Conservation (phyloP, 2,329 filamentous ascomycete genomes). For the Septoria linicola region DNA sequence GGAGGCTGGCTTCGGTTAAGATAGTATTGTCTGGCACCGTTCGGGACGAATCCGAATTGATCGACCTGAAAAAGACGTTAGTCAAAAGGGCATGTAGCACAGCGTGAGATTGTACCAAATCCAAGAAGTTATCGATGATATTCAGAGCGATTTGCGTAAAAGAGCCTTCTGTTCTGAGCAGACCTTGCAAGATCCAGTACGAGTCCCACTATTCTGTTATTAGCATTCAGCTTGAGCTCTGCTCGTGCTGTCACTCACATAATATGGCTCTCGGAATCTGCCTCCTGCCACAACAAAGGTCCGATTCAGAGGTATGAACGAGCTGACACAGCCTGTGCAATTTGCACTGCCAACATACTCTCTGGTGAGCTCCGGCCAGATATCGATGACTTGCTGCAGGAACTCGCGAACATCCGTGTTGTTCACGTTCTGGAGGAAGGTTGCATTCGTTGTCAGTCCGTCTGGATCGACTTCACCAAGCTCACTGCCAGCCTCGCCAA, state of each 20-base stretch:
- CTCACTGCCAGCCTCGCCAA: slow-evolving; percentile 63
- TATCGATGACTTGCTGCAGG: slow-evolving; percentile 62
- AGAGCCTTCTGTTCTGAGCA: slow-evolving; percentile 62
- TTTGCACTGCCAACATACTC: slow-evolving; percentile 54
- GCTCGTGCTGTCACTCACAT: slow-evolving; percentile 69
- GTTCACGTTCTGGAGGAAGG: slow-evolving; percentile 58
- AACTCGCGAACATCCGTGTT: slow-evolving; percentile 62
- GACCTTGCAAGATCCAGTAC: slow-evolving; percentile 55
- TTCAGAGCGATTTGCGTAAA: slow-evolving; percentile 64
- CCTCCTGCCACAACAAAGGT: slow-evolving; percentile 70
- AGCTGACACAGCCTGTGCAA: slow-evolving; percentile 61
- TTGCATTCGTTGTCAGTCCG: slow-evolving; percentile 56
- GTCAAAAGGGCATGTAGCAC: too few relatives aligned
- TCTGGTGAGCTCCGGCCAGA: slow-evolving; percentile 68
- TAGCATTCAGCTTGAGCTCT: not conserved
- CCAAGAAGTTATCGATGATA: slow-evolving; percentile 69
- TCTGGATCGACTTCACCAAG: slow-evolving; percentile 54
- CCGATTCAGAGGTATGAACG: slow-evolving; percentile 65
- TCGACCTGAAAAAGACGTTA: slow-evolving; percentile 46
- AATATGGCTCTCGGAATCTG: slow-evolving; percentile 69
- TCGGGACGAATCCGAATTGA: slow-evolving; percentile 64
- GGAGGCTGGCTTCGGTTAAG: slow-evolving; percentile 68
- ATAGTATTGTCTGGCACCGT: slow-evolving; percentile 67
- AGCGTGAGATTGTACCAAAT: slow-evolving; percentile 45
- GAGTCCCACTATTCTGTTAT: slow-evolving; percentile 9